Conservation (phyloP, 306 rosid species). For the Rubus idaeus region DNA sequence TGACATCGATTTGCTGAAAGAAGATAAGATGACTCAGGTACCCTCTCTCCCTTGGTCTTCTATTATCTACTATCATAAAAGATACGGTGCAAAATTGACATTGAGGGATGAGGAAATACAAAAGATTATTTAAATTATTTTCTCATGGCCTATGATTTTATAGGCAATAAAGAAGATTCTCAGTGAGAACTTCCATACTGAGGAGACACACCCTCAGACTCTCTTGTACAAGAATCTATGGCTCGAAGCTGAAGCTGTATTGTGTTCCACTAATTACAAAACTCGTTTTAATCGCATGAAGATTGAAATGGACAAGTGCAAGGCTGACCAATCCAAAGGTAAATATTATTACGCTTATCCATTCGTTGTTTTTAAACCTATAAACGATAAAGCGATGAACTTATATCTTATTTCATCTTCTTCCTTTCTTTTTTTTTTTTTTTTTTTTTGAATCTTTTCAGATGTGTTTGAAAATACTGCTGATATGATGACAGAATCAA, state of each 20-base stretch:
- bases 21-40: constrained; percentile 75
- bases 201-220: constrained; percentile 51
- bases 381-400: neutral
- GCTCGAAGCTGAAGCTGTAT: constrained; percentile 96
- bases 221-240: constrained; percentile 75
- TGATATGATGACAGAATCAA: constrained; percentile 38
- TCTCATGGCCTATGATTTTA: constrained; percentile 24
- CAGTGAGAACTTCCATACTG: constrained; percentile 58
- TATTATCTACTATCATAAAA: neutral
- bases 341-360: constrained; percentile 11
- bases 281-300: constrained; percentile 72
- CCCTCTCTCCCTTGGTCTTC: constrained; percentile 11
- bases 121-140: constrained; percentile 9
- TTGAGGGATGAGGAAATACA: constrained; percentile 13
- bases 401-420: constrained; percentile 5
- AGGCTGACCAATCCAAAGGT: constrained; percentile 52
- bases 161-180: constrained; percentile 80
- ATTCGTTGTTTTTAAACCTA: neutral
- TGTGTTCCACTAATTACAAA: constrained; percentile 63
- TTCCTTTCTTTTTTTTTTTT: constrained; percentile 14
- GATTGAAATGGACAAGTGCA: constrained; percentile 61
- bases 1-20: constrained; percentile 42
- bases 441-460: constrained; percentile 4
- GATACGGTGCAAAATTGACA: neutral
- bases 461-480: constrained; percentile 32